Percentiles rank a stretch among this genome's conserved stretches.
These are phyloP conservation scores for Trichaptum fuscoviolaceum DNA, from an alignment of 768 basidiomycete species.

Conservation along the genomic window DNA sequence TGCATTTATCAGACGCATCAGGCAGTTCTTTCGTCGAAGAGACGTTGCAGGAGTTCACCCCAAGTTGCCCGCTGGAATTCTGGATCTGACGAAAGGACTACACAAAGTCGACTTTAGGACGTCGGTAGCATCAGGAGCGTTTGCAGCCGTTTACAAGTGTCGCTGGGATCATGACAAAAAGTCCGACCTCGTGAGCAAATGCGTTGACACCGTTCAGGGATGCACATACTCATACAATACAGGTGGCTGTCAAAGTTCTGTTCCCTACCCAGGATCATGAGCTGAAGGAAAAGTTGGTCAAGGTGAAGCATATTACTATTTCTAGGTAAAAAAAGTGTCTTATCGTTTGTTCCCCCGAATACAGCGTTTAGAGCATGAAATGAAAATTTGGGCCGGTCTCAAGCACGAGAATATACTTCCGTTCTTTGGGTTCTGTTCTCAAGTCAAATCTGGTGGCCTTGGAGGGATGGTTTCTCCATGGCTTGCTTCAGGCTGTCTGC, in stretches of 20 bases:
- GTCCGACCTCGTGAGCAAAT: background rate
- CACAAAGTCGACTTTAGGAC: background rate
- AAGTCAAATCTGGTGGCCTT: background rate
- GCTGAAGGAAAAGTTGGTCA: background rate
- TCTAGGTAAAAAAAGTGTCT: background rate
- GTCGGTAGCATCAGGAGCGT: background rate
- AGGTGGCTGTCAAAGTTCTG: background rate
- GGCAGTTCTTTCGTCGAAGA: background rate
- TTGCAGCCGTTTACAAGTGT: background rate
- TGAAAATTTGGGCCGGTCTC: constrained; percentile 47
- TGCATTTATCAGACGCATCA: background rate
- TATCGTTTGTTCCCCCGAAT: background rate
- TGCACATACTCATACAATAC: background rate
- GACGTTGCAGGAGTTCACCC: background rate
- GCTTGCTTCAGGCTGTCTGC: background rate
- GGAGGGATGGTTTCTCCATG: background rate
- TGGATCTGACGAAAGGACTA: background rate
- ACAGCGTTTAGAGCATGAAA: constrained; percentile 55
- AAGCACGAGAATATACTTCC: constrained; percentile 46
- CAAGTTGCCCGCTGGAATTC: background rate
- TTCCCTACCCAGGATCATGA: background rate
- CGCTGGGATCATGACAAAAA: background rate
- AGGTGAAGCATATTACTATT: background rate
- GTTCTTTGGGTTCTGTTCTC: constrained; percentile 42
- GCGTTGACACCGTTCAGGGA: background rate